Evolutionary conservation across 1,139 yeast genomes (phyloP), one percentile per base, ranked within the genome.

Genomic region (Candida gigantensis): DNA sequence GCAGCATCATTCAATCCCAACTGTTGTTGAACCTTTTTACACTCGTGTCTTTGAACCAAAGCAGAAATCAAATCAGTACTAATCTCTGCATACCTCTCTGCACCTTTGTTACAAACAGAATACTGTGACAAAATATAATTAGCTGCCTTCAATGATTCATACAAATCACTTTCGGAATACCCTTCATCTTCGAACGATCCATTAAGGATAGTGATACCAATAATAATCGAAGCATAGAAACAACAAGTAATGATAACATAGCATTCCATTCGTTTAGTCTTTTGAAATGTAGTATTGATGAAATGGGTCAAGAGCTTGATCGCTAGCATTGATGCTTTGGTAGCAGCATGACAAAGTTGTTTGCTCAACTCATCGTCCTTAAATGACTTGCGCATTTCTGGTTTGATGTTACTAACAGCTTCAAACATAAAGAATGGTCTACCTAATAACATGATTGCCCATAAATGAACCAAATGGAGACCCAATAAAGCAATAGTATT

Each of bases 391-490:
- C 36, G 19, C 19, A 37, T 28, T 10, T 34, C 36, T 3, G 41
- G 24, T 24, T 43, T 44, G 6, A 45, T 28, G 2, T 33, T 31
- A 11, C 39, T 19, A 3, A 46, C 46, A 2, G 51, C 48, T n/a
- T 39, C 46, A 34, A 32, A 66, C 50, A 70, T 62, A 49, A 70
- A 68, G 42, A 73, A 71, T 8, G 79, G 78, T 15, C 77, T 57
- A 23, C 74, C 58, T 14, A 74, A 52, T 18, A 73, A 49, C 44
- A 72, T 59, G 15, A 72, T 62, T 2, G 72, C 68, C 48, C 62
- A 60, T 24, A 73, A 51, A 39, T 71, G 68, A 7, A 62, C 54
- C 16, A 71, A 52, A 50, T 73, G 74, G 4, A 65, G 50, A 13
- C 62, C 50, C 20, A 68, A 49, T 3, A 62, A 45, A 21, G 55